Evolutionary conservation across 2,329 filamentous ascomycete species (phyloP).

Genomic region (Ceratocystis variospora): DNA sequence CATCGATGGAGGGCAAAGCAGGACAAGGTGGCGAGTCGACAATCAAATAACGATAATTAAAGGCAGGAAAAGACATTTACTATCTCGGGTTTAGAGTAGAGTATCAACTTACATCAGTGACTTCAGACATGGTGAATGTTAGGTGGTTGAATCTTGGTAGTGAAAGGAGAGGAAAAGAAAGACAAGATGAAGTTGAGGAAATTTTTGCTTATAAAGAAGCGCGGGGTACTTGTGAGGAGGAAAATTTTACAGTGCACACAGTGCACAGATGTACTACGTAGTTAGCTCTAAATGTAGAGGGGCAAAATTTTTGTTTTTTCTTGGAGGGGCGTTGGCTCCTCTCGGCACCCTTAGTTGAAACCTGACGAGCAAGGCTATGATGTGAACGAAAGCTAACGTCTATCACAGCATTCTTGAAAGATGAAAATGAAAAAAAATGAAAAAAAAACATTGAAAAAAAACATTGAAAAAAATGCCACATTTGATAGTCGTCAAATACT

Average conservation of each 20-base stretch:
- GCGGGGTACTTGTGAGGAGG: slow-evolving; percentile 18
- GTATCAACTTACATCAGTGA: slow-evolving; percentile 34
- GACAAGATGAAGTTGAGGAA: slow-evolving; percentile 20
- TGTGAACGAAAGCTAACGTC: not conserved
- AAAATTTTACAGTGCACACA: slow-evolving; percentile 19
- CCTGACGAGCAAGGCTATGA: not conserved
- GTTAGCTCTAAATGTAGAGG: slow-evolving; percentile 5
- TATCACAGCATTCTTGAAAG: not conserved
- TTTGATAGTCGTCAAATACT: not conserved
- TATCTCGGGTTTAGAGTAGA: not conserved
- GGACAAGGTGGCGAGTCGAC: not conserved
- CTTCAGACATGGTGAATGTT: slow-evolving; percentile 43
- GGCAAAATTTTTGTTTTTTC: slow-evolving; percentile 12
- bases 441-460: too few species aligned
- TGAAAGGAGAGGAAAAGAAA: slow-evolving; percentile 23
- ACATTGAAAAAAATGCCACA: not conserved
- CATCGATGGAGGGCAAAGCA: not conserved
- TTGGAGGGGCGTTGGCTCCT: slow-evolving; percentile 10
- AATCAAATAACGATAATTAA: not conserved
- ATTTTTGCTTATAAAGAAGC: slow-evolving; percentile 22
- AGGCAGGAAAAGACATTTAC: not conserved
- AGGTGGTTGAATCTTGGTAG: slow-evolving; percentile 23
- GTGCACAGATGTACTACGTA: slow-evolving; percentile 16
- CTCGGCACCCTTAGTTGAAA: slow-evolving; percentile 4
- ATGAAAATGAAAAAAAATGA: too few species aligned